phyloP scores from a whole-genome alignment of 257 asterid genomes.

The Jacaranda copaia region DNA sequence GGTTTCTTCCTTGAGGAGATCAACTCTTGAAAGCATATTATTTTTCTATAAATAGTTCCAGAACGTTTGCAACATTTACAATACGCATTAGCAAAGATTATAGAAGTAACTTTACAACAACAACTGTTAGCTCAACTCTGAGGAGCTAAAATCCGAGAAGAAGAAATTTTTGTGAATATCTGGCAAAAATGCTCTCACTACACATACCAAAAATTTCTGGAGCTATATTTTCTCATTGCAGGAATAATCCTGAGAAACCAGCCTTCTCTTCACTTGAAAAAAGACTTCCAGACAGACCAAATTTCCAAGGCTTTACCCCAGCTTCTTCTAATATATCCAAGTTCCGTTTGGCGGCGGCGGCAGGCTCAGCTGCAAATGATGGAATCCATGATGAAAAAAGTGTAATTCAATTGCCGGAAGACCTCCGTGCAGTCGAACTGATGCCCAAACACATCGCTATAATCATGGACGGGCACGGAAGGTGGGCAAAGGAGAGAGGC shows the following conservation, averaged over 20 bases:
- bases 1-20: no score
- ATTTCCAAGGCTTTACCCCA: background rate
- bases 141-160: no score
- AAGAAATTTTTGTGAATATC: no score
- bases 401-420: constrained; percentile 17
- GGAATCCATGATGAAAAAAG: background rate
- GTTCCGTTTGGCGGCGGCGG: no score
- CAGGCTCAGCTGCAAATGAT: background rate
- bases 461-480: constrained; percentile 41
- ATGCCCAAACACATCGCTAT: constrained; percentile 42
- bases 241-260: background rate
- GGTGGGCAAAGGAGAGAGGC: constrained; percentile 35
- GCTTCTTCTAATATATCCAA: no score
- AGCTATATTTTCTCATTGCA: background rate
- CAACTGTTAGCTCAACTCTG: no score
- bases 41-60: no score
- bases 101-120: no score
- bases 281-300: no score
- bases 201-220: background rate
- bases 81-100: no score
- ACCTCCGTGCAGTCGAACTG: constrained; percentile 7
- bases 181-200: background rate
- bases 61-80: no score
- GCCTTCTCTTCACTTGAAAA: background rate
- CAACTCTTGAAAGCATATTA: no score